Evolutionary conservation across 495 filamentous ascomycete species (phyloP).

Genomic region (Hypomontagnella monticulosa): DNA sequence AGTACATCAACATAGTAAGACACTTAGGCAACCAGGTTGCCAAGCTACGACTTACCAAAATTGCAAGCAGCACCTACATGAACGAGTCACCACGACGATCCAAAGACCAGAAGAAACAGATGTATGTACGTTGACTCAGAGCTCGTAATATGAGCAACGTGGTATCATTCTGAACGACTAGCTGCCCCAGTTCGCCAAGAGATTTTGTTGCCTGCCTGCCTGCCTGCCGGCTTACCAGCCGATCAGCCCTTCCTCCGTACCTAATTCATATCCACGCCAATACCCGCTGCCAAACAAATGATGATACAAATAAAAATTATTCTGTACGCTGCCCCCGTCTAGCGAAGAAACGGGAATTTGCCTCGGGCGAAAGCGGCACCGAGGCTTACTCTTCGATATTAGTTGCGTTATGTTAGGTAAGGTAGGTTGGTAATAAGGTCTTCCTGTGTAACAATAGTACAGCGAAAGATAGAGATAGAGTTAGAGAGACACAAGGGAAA

Average conservation of each 20-base stretch:
- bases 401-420: neutral
- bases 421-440: neutral
- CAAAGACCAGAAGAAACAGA: neutral
- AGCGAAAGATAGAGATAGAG: neutral
- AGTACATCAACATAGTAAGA: no score
- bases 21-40: no score
- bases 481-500: neutral
- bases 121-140: neutral
- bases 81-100: neutral
- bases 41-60: no score
- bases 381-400: slow-evolving; percentile 6
- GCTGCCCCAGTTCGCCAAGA: slow-evolving; percentile 6
- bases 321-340: neutral
- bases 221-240: neutral
- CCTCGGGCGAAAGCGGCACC: neutral
- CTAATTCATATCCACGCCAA: neutral
- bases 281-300: neutral
- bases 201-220: slow-evolving; percentile 15
- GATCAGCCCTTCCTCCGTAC: no score
- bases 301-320: neutral
- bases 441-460: slow-evolving; percentile 8
- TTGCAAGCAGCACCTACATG: no score
- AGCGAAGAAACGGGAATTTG: neutral
- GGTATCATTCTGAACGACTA: slow-evolving; percentile 38
- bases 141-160: slow-evolving; percentile 4